A percentile compares a stretch with the other conserved stretches of the same genome.
These are phyloP conservation scores for Teunomyces stri DNA, from an alignment of 805 yeast genomes.

Conservation along the genomic window DNA sequence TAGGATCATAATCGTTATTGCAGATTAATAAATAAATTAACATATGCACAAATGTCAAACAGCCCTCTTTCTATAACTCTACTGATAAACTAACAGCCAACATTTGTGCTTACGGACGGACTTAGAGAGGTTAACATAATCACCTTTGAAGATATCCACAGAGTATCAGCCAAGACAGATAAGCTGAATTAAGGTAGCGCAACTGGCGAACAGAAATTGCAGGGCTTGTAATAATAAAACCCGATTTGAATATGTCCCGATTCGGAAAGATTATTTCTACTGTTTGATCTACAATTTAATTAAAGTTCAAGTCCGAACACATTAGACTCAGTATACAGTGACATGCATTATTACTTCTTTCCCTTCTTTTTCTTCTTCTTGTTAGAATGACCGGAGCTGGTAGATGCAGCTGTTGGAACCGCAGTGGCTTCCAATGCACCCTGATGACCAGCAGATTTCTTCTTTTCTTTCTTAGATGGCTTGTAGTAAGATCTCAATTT, in stretches of 20 bases:
- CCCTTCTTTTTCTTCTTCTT: slow-evolving; percentile 17
- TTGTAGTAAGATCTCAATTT: slow-evolving; percentile 81
- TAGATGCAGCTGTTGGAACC: slow-evolving; percentile 4
- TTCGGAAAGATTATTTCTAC: not conserved
- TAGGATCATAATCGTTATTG: not conserved
- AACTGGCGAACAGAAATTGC: too few species aligned
- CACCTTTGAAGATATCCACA: too few species aligned
- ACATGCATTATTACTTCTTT: slow-evolving; percentile 10
- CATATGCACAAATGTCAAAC: too few species aligned
- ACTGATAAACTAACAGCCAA: too few species aligned
- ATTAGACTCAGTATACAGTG: not conserved
- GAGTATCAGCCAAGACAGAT: too few species aligned
- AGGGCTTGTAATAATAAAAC: not conserved
- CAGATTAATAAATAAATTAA: not conserved
- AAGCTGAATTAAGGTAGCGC: too few species aligned
- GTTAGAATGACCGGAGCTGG: not conserved
- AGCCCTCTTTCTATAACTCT: too few species aligned
- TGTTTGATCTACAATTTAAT: not conserved
- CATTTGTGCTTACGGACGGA: too few species aligned
- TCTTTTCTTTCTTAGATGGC: slow-evolving; percentile 64
- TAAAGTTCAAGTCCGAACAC: not conserved
- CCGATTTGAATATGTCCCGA: not conserved
- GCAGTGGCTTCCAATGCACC: slow-evolving; percentile 13
- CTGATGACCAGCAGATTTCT: slow-evolving; percentile 13
- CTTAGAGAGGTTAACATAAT: too few species aligned